Conservation (phyloP, 148 eudicot genomes). For the Heliosperma pusillum region DNA sequence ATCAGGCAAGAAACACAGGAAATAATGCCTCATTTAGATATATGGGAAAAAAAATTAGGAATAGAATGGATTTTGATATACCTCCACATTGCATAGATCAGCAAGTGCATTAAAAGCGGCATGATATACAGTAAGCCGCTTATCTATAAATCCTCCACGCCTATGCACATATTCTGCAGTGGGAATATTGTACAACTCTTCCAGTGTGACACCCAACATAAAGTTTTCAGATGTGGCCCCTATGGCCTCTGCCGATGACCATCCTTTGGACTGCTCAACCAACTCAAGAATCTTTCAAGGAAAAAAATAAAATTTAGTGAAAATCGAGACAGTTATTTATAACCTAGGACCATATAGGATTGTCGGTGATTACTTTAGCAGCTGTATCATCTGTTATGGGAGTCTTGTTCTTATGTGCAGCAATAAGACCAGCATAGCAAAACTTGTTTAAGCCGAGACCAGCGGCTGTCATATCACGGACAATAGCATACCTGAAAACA, state of each 20-base stretch:
- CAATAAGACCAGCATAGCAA: constrained; percentile 90
- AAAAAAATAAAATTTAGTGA: constrained; percentile 15
- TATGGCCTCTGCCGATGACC: constrained; percentile 61
- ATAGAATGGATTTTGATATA: constrained; percentile 25
- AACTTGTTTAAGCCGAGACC: constrained; percentile 95
- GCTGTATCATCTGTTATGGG: constrained; percentile 55
- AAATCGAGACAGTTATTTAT: neutral
- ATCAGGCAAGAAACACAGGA: neutral
- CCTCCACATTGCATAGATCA: constrained; percentile 70
- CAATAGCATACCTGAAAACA: constrained; percentile 70
- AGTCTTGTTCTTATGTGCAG: constrained; percentile 73
- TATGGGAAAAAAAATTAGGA: neutral
- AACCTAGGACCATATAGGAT: constrained; percentile 1
- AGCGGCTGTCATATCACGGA: constrained; percentile 95
- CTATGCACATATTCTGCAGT: constrained; percentile 68
- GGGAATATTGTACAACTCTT: constrained; percentile 73
- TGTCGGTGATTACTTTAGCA: constrained; percentile 45
- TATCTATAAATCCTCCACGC: constrained; percentile 56
- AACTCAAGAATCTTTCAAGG: constrained; percentile 73
- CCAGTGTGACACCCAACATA: constrained; percentile 72
- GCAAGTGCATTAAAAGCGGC: constrained; percentile 75
- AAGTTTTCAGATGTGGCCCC: constrained; percentile 59
- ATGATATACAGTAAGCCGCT: constrained; percentile 77
- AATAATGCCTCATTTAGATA: neutral
- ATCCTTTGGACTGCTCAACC: constrained; percentile 94